Base-by-base conservation (phyloP, 1,284 basidiomycete species). In the Trametes polyzona region DNA sequence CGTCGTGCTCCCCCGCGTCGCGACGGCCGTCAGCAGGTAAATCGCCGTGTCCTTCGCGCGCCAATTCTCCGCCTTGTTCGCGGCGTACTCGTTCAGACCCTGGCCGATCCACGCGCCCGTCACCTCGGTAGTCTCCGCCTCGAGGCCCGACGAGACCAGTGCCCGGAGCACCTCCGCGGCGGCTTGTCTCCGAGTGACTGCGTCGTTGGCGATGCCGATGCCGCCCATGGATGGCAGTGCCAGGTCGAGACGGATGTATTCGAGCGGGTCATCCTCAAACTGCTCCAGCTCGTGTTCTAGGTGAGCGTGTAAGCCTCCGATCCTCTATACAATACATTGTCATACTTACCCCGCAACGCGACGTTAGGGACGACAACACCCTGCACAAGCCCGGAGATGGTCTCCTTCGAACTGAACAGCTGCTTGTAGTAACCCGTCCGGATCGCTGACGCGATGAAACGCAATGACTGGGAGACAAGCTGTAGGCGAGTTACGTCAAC, bases 221-320 rank as follows among this genome's bases (percentile, higher is more conserved):
- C 67, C 66, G 39, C 66, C 68, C 37, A 68, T 63, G 11, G 82
- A 77, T n/a, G 91, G 87, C 14, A 96, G 76, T 3, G 88, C 77
- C 27, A 99, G 78, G 71, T 98, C 96, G 27, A 93, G 81, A 17
- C 95, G 87, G 63, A 99, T 93, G 72, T 93, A 99, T 70, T 98
- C 96, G 44, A 96, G 84, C 0, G 96, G 96, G 65, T 98, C 95
- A 62, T 99, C 96, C 73, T 98, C 95, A 69, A 99, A 98, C 73
- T 96, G 90, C 69, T 99, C 96, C 58, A 96, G 84, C 62, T 98
- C 96, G 62, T 95, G 90, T 51, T 92, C 89, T 75, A 56, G 4
- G 6, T 30, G 23, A 14, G 17, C 1, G 16, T 14, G 37, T 48
- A 19, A 58, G 43, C 16, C 24, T n/a, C n/a, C n/a, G n/a, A 40